Percentiles rank a stretch among this genome's conserved stretches.
Conservation (phyloP, 2,329 filamentous ascomycete genomes). For the Lachnellula subtilissima region DNA sequence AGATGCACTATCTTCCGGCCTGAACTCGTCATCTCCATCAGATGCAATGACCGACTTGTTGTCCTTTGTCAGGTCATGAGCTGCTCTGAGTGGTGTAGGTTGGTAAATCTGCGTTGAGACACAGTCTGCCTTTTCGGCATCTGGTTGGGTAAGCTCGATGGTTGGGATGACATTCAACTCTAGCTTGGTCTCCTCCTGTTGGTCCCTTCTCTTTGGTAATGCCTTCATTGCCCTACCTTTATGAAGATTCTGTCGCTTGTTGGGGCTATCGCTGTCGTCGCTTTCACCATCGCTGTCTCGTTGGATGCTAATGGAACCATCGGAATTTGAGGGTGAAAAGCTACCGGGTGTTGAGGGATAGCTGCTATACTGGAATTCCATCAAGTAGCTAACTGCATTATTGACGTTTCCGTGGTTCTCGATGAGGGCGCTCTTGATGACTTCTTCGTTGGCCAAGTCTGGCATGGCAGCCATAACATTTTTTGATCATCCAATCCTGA, state of each 20-base stretch:
- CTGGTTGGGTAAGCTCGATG: background rate
- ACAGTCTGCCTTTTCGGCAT: background rate
- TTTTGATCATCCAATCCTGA: conserved; percentile 50
- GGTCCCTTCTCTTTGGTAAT: background rate
- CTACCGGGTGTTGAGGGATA: conserved; percentile 11
- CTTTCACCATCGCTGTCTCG: conserved; percentile 47
- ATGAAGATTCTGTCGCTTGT: conserved; percentile 38
- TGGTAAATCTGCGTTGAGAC: background rate
- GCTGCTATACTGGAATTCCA: conserved; percentile 42
- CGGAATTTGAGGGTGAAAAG: conserved; percentile 30
- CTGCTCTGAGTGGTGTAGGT: background rate
- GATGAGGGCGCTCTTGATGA: conserved; percentile 48
- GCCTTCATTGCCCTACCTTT: conserved; percentile 4
- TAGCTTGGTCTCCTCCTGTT: background rate
- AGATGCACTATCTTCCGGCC: background rate
- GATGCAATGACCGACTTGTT: background rate
- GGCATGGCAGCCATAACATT: conserved; percentile 47
- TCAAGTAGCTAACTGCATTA: conserved; percentile 42
- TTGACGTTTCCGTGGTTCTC: conserved; percentile 56
- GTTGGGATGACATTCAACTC: conserved; percentile 1
- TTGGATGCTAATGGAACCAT: conserved; percentile 44
- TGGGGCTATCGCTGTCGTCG: conserved; percentile 38
- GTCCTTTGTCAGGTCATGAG: background rate
- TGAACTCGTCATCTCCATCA: background rate
- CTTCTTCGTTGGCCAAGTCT: conserved; percentile 43